These are phyloP conservation scores for Melaleuca alternifolia DNA, from an alignment of 345 rosid species.

Conservation along the genomic window DNA sequence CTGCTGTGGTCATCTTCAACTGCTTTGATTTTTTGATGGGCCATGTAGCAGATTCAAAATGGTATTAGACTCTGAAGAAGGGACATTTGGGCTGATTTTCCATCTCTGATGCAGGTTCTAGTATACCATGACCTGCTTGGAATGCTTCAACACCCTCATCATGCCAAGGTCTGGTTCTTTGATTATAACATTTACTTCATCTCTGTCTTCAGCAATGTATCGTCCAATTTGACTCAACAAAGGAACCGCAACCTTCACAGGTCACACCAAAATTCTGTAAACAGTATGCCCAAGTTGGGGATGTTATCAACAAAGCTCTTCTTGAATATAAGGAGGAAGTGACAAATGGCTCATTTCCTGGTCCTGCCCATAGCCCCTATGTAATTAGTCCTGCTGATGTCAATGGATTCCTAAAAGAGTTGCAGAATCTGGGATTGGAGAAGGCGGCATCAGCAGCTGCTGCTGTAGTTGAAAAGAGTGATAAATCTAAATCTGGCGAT, in stretches of 20 bases:
- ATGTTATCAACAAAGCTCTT: conserved; percentile 65
- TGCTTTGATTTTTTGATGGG: neutral
- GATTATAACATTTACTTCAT: neutral
- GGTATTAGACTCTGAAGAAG: neutral
- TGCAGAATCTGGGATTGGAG: conserved; percentile 62
- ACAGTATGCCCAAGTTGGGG: conserved; percentile 66
- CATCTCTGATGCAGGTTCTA: conserved; percentile 40
- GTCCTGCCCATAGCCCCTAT: conserved; percentile 67
- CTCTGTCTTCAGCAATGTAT: neutral
- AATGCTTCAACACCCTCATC: conserved; percentile 95
- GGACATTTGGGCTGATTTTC: neutral
- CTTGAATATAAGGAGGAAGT: conserved; percentile 76
- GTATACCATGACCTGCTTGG: conserved; percentile 93
- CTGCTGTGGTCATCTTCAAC: no score
- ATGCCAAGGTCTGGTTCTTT: conserved; percentile 60
- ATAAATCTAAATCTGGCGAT: neutral
- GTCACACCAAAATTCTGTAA: conserved; percentile 92
- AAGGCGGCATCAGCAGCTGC: conserved; percentile 67
- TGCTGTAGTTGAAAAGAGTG: conserved; percentile 38
- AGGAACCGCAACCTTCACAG: conserved; percentile 15
- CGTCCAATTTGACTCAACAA: neutral
- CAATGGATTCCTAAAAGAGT: conserved; percentile 49
- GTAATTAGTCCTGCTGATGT: conserved; percentile 47
- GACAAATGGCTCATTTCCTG: conserved; percentile 54
- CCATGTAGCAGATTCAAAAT: neutral